These are phyloP conservation scores for Westerdykella sp. DNA, from an alignment of 2,329 filamentous ascomycete species.

Conservation along the genomic window DNA sequence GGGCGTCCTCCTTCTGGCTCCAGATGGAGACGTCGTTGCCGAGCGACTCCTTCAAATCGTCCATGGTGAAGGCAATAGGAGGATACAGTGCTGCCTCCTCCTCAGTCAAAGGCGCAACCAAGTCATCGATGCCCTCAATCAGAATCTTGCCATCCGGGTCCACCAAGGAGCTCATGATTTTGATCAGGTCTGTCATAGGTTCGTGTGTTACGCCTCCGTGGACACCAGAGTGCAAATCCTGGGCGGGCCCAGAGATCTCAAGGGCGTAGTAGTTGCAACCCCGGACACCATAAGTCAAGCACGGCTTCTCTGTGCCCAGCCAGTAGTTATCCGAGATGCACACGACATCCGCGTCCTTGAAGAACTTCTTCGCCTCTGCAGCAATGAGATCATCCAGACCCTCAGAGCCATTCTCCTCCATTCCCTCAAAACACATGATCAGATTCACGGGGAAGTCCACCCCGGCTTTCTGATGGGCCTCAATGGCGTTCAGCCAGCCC, in stretches of 20 bases:
- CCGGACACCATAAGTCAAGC: constrained; percentile 91
- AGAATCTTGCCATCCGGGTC: constrained; percentile 87
- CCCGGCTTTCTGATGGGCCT: constrained; percentile 92
- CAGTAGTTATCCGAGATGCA: constrained; percentile 99
- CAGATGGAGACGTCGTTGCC: constrained; percentile 84
- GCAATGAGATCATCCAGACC: constrained; percentile 92
- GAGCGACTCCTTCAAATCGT: constrained; percentile 84
- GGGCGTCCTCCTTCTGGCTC: constrained; percentile 79
- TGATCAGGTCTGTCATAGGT: constrained; percentile 93
- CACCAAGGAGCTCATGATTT: constrained; percentile 75
- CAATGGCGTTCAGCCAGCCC: constrained; percentile 96
- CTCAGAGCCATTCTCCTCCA: constrained; percentile 98
- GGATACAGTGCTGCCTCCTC: constrained; percentile 87
- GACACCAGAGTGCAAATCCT: constrained; percentile 93
- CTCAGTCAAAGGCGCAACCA: constrained; percentile 80
- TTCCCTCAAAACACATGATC: constrained; percentile 98
- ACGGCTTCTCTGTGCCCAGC: constrained; percentile 97
- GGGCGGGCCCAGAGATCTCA: constrained; percentile 81
- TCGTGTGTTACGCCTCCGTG: constrained; percentile 96
- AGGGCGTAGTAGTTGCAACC: constrained; percentile 98
- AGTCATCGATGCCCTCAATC: constrained; percentile 88
- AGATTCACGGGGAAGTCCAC: constrained; percentile 96
- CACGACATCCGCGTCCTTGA: constrained; percentile 90
- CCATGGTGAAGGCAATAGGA: constrained; percentile 90
- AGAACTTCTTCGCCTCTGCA: constrained; percentile 85